Percentiles rank a stretch among this genome's conserved stretches.
These are phyloP conservation scores for Centrapalus pauciflorus DNA, from an alignment of 129 eudicot genomes.

Conservation along the genomic window DNA sequence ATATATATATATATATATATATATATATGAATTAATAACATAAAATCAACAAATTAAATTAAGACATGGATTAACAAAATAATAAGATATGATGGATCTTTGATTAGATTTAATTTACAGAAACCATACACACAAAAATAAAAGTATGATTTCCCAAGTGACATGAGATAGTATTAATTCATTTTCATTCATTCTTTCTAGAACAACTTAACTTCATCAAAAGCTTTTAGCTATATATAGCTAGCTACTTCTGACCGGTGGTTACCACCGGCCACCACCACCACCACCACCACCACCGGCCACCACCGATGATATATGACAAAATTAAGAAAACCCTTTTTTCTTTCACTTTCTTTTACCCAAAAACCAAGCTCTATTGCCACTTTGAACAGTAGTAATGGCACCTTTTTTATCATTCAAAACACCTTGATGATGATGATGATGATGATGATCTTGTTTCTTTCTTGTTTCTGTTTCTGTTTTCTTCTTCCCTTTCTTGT, in stretches of 20 bases:
- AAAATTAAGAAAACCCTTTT: too few species aligned
- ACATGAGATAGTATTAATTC: conserved; percentile 7
- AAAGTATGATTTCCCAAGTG: conserved; percentile 32
- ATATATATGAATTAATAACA: background rate
- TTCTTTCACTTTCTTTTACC: conserved; percentile 35
- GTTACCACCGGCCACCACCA: conserved; percentile 1
- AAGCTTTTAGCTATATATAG: too few species aligned
- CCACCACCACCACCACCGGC: conserved; percentile 7
- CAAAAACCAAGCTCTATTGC: conserved; percentile 37
- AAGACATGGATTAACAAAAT: conserved; percentile 20
- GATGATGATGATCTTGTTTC: conserved; percentile 30
- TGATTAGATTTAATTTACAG: conserved; percentile 34
- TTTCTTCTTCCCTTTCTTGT: conserved; percentile 33
- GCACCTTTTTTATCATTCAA: conserved; percentile 24
- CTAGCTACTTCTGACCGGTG: conserved; percentile 20
- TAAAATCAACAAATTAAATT: background rate
- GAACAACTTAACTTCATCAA: conserved; percentile 27
- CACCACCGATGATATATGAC: too few species aligned
- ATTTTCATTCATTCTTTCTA: conserved; percentile 20
- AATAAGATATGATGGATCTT: conserved; percentile 31
- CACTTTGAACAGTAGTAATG: conserved; percentile 39
- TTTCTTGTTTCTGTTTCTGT: conserved; percentile 13
- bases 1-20: background rate
- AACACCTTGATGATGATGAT: too few species aligned
- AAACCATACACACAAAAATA: conserved; percentile 41